These are phyloP conservation scores for Metarhizium sp. DNA, from an alignment of 2,329 filamentous ascomycete species.

Conservation along the genomic window DNA sequence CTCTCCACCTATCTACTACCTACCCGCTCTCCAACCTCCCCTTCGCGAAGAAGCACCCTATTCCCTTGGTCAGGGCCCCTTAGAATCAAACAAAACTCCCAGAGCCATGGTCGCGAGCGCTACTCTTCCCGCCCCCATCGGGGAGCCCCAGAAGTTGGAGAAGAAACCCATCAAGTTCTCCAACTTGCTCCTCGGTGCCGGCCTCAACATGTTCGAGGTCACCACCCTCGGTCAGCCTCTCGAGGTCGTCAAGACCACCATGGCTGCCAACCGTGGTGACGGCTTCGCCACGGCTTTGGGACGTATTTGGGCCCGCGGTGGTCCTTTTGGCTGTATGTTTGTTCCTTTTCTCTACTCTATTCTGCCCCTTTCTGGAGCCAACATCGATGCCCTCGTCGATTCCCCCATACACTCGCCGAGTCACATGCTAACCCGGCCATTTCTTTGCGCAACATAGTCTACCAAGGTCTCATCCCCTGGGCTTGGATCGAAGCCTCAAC, in stretches of 20 bases:
- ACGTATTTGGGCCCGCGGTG: conserved; percentile 90
- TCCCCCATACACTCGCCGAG: background rate
- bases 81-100: conserved; percentile 34
- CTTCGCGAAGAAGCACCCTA: conserved; percentile 74
- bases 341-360: background rate
- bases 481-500: conserved; percentile 99
- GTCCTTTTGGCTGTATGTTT: conserved; percentile 81
- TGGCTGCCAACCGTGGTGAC: conserved; percentile 93
- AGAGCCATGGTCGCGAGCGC: conserved; percentile 54
- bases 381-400: background rate
- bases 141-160: conserved; percentile 55
- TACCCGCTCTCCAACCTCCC: conserved; percentile 13
- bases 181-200: conserved; percentile 89
- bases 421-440: conserved; percentile 6
- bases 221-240: conserved; percentile 65
- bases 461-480: conserved; percentile 99
- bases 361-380: background rate
- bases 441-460: conserved; percentile 66
- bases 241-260: conserved; percentile 99
- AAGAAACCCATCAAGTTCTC: conserved; percentile 99
- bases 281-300: conserved; percentile 72
- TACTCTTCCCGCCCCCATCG: conserved; percentile 40
- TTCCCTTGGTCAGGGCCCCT: conserved; percentile 98
- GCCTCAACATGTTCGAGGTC: conserved; percentile 92
- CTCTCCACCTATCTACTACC: background rate